Evolutionary conservation across 2,329 filamentous ascomycete species (phyloP).

Genomic region (Stagonosporopsis vannaccii): DNA sequence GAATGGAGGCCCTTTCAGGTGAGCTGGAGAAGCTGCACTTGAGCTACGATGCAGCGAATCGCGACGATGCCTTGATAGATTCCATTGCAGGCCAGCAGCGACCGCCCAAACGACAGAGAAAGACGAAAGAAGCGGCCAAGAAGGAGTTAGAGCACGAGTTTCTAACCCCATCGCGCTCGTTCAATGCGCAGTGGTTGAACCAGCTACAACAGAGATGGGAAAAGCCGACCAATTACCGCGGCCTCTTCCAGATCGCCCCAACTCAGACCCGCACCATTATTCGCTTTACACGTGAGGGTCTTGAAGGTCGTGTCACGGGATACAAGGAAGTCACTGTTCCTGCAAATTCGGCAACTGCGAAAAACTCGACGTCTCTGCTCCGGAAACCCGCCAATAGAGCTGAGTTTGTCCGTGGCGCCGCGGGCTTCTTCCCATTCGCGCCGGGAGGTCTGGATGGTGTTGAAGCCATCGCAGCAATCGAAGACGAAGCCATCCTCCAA

Average conservation of each 20-base stretch:
- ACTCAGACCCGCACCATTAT: constrained; percentile 96
- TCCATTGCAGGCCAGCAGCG: constrained; percentile 63
- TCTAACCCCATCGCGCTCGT: constrained; percentile 78
- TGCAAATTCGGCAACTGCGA: constrained; percentile 86
- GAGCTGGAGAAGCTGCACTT: constrained; percentile 63
- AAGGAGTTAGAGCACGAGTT: constrained; percentile 77
- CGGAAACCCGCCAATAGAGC: constrained; percentile 85
- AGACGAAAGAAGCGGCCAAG: constrained; percentile 69
- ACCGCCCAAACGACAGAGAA: constrained; percentile 61
- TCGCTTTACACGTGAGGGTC: constrained; percentile 86
- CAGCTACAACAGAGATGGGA: constrained; percentile 91
- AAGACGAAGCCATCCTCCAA: constrained; percentile 73
- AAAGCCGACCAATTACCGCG: constrained; percentile 77
- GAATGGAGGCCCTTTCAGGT: constrained; percentile 53
- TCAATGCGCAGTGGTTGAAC: constrained; percentile 87
- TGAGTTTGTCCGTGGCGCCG: constrained; percentile 91
- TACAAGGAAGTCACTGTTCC: constrained; percentile 95
- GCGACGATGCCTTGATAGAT: constrained; percentile 59
- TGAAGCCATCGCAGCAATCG: constrained; percentile 82
- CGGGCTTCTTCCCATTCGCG: constrained; percentile 93
- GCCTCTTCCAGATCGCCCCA: constrained; percentile 84
- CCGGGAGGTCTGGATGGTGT: constrained; percentile 89
- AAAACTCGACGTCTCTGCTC: constrained; percentile 89
- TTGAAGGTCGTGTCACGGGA: constrained; percentile 90
- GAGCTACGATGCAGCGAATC: constrained; percentile 30